A percentile compares a stretch with the other conserved stretches of the same genome.
Conservation (phyloP, 192 early-diverging fungal genomes). For the Backusella parvicylindrica region DNA sequence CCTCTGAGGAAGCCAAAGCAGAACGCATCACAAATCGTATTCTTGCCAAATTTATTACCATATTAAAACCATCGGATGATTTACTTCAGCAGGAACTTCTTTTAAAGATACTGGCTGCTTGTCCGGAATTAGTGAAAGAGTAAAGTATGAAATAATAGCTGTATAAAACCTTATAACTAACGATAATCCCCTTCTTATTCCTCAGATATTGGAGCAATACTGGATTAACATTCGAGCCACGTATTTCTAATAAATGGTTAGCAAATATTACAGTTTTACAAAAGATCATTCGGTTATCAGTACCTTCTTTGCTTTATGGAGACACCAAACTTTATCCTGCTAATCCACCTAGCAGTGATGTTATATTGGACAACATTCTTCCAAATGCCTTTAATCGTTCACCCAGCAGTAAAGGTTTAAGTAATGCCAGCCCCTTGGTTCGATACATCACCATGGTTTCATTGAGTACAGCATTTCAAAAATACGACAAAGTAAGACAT, state of each 20-base stretch:
- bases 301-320: slow-evolving; percentile 54
- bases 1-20: slow-evolving; percentile 22
- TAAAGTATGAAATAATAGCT: slow-evolving; percentile 31
- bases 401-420: slow-evolving; percentile 55
- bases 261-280: slow-evolving; percentile 72
- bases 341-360: slow-evolving; percentile 54
- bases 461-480: slow-evolving; percentile 57
- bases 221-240: slow-evolving; percentile 67
- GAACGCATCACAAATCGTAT: slow-evolving; percentile 53
- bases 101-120: slow-evolving; percentile 58
- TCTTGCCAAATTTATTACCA: slow-evolving; percentile 49
- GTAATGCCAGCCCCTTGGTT: slow-evolving; percentile 60
- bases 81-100: slow-evolving; percentile 62
- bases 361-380: slow-evolving; percentile 67
- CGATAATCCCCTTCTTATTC: background rate
- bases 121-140: slow-evolving; percentile 72
- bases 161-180: background rate
- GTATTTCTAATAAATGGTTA: slow-evolving; percentile 67
- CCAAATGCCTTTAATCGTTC: slow-evolving; percentile 53
- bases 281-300: slow-evolving; percentile 63
- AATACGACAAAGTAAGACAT: slow-evolving; percentile 36
- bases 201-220: slow-evolving; percentile 62
- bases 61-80: slow-evolving; percentile 63
- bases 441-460: slow-evolving; percentile 59
- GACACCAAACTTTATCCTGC: slow-evolving; percentile 34